Conservation (phyloP, 140 eudicot species). For the Eryngium alpinum region DNA sequence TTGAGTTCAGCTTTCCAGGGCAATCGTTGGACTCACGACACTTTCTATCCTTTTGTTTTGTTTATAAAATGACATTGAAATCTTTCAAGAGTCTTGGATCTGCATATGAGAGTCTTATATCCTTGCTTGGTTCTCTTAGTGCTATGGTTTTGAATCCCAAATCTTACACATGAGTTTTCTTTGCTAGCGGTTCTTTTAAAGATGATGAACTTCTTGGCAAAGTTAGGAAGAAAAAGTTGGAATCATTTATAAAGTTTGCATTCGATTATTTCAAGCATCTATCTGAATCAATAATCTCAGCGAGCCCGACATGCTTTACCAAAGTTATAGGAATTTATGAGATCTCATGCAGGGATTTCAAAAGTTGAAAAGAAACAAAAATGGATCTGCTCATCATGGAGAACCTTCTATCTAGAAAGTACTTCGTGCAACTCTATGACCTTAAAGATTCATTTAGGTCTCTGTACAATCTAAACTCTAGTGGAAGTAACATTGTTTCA, state of each 20-base stretch:
- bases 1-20: slow-evolving; percentile 35
- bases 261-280: too few species aligned
- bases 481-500: slow-evolving; percentile 85
- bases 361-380: slow-evolving; percentile 88
- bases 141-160: slow-evolving; percentile 51
- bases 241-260: too few species aligned
- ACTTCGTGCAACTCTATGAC: slow-evolving; percentile 81
- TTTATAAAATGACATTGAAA: slow-evolving; percentile 55
- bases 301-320: slow-evolving; percentile 98
- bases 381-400: slow-evolving; percentile 97
- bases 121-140: too few species aligned
- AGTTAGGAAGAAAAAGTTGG: too few species aligned
- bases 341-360: slow-evolving; percentile 73
- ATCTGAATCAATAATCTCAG: too few species aligned
- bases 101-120: slow-evolving; percentile 72
- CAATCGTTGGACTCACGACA: slow-evolving; percentile 41
- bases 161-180: slow-evolving; percentile 59
- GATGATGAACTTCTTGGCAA: slow-evolving; percentile 73
- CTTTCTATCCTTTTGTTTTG: slow-evolving; percentile 41
- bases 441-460: slow-evolving; percentile 94
- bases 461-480: slow-evolving; percentile 74
- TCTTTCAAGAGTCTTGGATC: slow-evolving; percentile 55
- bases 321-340: slow-evolving; percentile 93
- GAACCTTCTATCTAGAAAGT: slow-evolving; percentile 82
- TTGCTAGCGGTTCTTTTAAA: slow-evolving; percentile 59